Conservation (phyloP, 1,284 basidiomycete species). For the Gomphus bonarii region DNA sequence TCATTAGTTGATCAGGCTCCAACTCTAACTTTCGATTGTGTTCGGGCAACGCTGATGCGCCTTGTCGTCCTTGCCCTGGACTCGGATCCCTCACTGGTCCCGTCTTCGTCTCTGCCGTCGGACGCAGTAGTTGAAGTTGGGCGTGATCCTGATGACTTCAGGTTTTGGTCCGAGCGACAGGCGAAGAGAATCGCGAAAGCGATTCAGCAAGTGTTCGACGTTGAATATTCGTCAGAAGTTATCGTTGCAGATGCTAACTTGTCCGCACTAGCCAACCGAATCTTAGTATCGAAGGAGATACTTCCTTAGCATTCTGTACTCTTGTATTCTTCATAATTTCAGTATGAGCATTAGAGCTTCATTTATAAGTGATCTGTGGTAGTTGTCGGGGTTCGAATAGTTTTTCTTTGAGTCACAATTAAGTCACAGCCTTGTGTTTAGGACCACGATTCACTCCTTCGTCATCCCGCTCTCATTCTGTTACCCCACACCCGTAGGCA, state of each 20-base stretch:
- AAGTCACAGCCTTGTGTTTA: not conserved
- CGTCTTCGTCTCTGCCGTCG: slow-evolving; percentile 46
- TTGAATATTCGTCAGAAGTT: slow-evolving; percentile 85
- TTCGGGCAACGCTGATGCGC: slow-evolving; percentile 56
- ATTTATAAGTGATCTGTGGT: not conserved
- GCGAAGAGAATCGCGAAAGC: slow-evolving; percentile 78
- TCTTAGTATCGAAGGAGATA: slow-evolving; percentile 73
- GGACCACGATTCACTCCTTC: not conserved
- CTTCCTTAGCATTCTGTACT: slow-evolving; percentile 20
- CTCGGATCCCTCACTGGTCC: slow-evolving; percentile 73
- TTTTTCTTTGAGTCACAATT: slow-evolving; percentile 2
- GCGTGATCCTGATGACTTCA: slow-evolving; percentile 84
- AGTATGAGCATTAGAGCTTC: not conserved
- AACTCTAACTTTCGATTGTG: slow-evolving; percentile 50
- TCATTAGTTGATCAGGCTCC: slow-evolving; percentile 54
- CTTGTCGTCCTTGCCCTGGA: slow-evolving; percentile 85
- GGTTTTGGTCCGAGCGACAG: slow-evolving; percentile 85
- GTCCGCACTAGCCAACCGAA: slow-evolving; percentile 68
- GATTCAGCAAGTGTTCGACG: slow-evolving; percentile 72
- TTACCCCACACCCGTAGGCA: not conserved
- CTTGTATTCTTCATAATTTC: not conserved
- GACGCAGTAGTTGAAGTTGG: slow-evolving; percentile 26
- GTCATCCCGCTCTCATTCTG: not conserved
- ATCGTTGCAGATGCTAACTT: slow-evolving; percentile 92
- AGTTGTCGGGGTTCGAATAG: not conserved